Evolutionary conservation across 83 land plant genomes (phyloP), one percentile per base, ranked within the genome.

Genomic region (Thuja plicata): DNA sequence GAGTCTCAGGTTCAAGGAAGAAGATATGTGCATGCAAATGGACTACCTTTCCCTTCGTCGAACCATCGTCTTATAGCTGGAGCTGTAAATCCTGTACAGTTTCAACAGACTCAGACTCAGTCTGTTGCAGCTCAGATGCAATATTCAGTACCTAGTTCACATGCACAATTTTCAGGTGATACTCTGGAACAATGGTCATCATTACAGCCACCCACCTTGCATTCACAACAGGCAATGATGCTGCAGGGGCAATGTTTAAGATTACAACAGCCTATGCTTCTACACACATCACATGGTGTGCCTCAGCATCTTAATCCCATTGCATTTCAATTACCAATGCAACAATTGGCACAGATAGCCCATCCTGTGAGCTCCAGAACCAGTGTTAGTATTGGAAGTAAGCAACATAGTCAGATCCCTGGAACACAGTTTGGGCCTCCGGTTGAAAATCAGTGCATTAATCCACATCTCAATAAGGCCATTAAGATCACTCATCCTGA

Each of bases 401-500:
- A 43, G 30, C 46, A 15, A 80, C 50, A 30, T 8, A 2, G 84
- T 6, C 43, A 41, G 43, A 80, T 80, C 45, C 27, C 43, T 41
- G 84, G 84, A 21, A 80, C 84, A 80, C 84, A 41, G 84, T 80
- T 43, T 54, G 91, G 87, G 93, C 92, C 92, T 90, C 80, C 86
- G 89, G 85, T 77, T 66, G 73, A 76, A 43, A 87, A 32, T 87
- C 92, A 76, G 55, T 91, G 84, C 70, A 78, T 45, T 19, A 13
- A 15, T 54, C 92, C 15, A 1, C 94, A 88, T 8, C 93, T 91
- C 74, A 98, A 90, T 87, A 93, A 82, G 46, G 86, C 96, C 55
- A 94, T 98, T 2, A 96, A 95, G 89, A 98, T 98, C 83, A 98
- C 99, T 89, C 90, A 98, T 91, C 99, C 99, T 8, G 88, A 95